Percentiles rank a stretch among this genome's conserved stretches.
These are phyloP conservation scores for Hypoxylon sp. DNA, from an alignment of 2,329 filamentous ascomycete species.

Conservation along the genomic window DNA sequence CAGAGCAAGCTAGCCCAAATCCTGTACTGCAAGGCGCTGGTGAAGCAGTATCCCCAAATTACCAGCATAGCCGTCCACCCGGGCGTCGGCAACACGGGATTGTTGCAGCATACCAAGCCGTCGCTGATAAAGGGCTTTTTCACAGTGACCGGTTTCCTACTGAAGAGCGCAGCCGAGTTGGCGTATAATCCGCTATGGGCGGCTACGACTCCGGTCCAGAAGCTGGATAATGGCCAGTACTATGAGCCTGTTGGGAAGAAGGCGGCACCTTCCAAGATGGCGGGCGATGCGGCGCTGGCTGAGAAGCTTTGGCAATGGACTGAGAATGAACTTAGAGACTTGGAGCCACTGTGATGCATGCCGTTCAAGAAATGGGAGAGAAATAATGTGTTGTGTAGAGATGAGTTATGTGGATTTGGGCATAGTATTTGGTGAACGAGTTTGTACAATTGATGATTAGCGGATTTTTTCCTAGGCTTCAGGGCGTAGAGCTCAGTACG, in stretches of 20 bases:
- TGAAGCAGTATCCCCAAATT: slow-evolving; percentile 57
- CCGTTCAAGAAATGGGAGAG: background rate
- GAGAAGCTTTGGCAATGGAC: slow-evolving; percentile 53
- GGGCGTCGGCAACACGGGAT: slow-evolving; percentile 58
- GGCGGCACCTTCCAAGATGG: slow-evolving; percentile 32
- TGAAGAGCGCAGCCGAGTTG: slow-evolving; percentile 53
- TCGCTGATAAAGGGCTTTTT: slow-evolving; percentile 44
- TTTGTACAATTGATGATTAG: too few species aligned
- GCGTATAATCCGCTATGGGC: slow-evolving; percentile 59
- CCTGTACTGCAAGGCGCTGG: slow-evolving; percentile 60
- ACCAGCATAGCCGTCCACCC: slow-evolving; percentile 59
- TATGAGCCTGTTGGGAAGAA: slow-evolving; percentile 56
- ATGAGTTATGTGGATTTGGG: background rate
- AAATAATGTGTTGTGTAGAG: background rate
- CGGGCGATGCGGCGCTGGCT: slow-evolving; percentile 46
- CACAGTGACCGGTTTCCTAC: slow-evolving; percentile 18
- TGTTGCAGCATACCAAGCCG: background rate
- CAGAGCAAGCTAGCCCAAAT: slow-evolving; percentile 66
- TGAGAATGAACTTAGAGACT: slow-evolving; percentile 47
- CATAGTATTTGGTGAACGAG: too few species aligned
- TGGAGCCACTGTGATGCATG: slow-evolving; percentile 11
- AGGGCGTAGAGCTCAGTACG: too few species aligned
- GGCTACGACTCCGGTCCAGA: slow-evolving; percentile 50
- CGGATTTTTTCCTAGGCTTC: too few species aligned
- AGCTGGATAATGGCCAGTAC: slow-evolving; percentile 53